Evolutionary conservation across 352 stramenopile genomes (phyloP).

Genomic region (Pythium utonaiense): DNA sequence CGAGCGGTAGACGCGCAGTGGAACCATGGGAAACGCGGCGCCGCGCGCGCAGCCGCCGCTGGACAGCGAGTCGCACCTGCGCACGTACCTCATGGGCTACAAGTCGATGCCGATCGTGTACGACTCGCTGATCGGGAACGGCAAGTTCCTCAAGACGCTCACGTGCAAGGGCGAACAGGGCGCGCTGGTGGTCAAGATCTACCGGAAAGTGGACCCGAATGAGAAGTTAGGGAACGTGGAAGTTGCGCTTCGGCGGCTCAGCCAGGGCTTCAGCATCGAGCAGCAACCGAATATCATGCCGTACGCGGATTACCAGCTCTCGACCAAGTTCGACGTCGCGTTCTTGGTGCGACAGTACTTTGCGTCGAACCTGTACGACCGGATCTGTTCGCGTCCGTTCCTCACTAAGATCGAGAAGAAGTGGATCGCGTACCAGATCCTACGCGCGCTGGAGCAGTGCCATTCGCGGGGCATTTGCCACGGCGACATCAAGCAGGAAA

Average conservation of each 20-base stretch:
- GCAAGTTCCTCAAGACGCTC: slow-evolving; percentile 90
- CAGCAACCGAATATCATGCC: slow-evolving; percentile 79
- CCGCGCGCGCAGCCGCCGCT: slow-evolving; percentile 72
- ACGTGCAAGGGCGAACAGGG: slow-evolving; percentile 86
- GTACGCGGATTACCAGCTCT: slow-evolving; percentile 78
- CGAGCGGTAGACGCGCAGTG: not conserved
- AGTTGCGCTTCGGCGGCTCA: slow-evolving; percentile 47
- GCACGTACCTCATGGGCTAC: slow-evolving; percentile 88
- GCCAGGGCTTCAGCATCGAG: slow-evolving; percentile 58
- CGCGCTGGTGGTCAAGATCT: slow-evolving; percentile 85
- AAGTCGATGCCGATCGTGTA: slow-evolving; percentile 88
- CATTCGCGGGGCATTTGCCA: slow-evolving; percentile 93
- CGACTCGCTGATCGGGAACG: slow-evolving; percentile 76
- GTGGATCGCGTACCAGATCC: slow-evolving; percentile 97
- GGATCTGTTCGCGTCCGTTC: slow-evolving; percentile 95
- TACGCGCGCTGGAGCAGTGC: slow-evolving; percentile 92
- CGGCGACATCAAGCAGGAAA: slow-evolving; percentile 98
- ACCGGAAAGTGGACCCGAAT: slow-evolving; percentile 78
- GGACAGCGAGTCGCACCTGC: slow-evolving; percentile 84
- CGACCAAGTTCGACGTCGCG: slow-evolving; percentile 77
- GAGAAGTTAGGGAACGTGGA: slow-evolving; percentile 62
- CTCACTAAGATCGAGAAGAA: slow-evolving; percentile 95
- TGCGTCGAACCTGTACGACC: slow-evolving; percentile 94
- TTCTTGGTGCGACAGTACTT: slow-evolving; percentile 97
- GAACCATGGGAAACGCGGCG: slow-evolving; percentile 77